Evolutionary conservation across 2,329 filamentous ascomycete species (phyloP).

Genomic region (Diaporthe eres): DNA sequence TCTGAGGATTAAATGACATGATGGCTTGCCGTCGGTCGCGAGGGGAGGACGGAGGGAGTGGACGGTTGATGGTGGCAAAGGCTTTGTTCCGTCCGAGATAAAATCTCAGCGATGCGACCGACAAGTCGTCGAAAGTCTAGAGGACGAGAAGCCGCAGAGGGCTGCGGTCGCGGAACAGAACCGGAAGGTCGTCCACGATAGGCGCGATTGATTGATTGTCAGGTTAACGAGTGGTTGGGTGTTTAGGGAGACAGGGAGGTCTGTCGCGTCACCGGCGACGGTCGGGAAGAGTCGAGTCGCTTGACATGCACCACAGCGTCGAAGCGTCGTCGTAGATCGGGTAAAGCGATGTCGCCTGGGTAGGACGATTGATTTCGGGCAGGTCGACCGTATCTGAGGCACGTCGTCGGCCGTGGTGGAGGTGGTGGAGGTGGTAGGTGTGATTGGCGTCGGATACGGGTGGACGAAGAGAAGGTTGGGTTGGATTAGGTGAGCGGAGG

Average conservation of each 20-base stretch:
- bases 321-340: constrained; percentile 5
- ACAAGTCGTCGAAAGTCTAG: background rate
- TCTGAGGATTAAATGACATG: constrained; percentile 78
- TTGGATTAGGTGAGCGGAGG: constrained; percentile 39
- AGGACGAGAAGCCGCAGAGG: constrained; percentile 33
- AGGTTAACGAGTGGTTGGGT: constrained; percentile 11
- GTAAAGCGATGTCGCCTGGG: constrained; percentile 13
- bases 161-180: constrained; percentile 12
- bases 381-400: constrained; percentile 33
- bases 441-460: constrained; percentile 21
- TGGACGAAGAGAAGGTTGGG: constrained; percentile 37
- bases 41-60: constrained; percentile 21
- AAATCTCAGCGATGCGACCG: constrained; percentile 25
- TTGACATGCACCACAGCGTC: constrained; percentile 35
- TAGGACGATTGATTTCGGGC: constrained; percentile 29
- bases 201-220: constrained; percentile 17
- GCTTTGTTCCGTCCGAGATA: background rate
- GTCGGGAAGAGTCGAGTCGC: constrained; percentile 20
- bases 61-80: constrained; percentile 21
- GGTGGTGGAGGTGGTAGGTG: constrained; percentile 20
- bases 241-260: constrained; percentile 31
- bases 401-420: constrained; percentile 34
- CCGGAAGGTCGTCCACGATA: constrained; percentile 9
- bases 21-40: constrained; percentile 48
- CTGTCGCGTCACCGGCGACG: constrained; percentile 39